Percentiles rank a stretch among this genome's conserved stretches.
These are phyloP conservation scores for Centaurea solstitialis DNA, from an alignment of 129 eudicot species.

Conservation along the genomic window DNA sequence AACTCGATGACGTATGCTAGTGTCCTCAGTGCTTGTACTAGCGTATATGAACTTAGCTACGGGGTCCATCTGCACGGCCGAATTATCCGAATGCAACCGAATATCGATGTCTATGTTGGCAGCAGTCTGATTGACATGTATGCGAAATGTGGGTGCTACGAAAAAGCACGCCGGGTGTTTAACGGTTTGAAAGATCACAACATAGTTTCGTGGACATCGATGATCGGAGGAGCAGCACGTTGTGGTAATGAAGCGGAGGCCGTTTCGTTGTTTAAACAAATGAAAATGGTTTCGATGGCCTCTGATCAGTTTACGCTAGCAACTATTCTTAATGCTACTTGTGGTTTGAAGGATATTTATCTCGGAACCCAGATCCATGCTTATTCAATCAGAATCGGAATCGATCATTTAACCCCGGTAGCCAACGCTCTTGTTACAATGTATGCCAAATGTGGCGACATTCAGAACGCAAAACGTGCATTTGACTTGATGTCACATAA, in stretches of 20 bases:
- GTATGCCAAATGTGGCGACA: conserved; percentile 53
- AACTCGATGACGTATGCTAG: conserved; percentile 60
- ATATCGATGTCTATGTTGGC: conserved; percentile 45
- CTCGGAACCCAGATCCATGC: conserved; percentile 57
- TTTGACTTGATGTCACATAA: conserved; percentile 42
- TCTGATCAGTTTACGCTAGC: conserved; percentile 52
- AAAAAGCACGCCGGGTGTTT: conserved; percentile 40
- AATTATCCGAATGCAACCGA: conserved; percentile 39
- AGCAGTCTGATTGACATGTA: conserved; percentile 58
- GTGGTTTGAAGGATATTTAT: conserved; percentile 26
- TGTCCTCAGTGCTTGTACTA: conserved; percentile 48
- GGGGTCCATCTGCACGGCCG: conserved; percentile 57
- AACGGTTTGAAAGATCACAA: conserved; percentile 38
- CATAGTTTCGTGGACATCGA: conserved; percentile 53
- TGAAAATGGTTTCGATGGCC: conserved; percentile 39
- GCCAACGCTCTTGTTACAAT: conserved; percentile 55
- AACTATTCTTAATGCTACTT: conserved; percentile 50
- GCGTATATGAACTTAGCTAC: conserved; percentile 28
- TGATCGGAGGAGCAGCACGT: conserved; percentile 46
- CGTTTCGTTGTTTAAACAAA: conserved; percentile 40
- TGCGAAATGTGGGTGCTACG: conserved; percentile 47
- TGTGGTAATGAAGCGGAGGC: conserved; percentile 49
- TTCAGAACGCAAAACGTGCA: conserved; percentile 34
- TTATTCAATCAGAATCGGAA: conserved; percentile 35
- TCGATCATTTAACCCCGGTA: conserved; percentile 37